Conservation (phyloP, 768 basidiomycete species). For the Xanthoconium stramineum region DNA sequence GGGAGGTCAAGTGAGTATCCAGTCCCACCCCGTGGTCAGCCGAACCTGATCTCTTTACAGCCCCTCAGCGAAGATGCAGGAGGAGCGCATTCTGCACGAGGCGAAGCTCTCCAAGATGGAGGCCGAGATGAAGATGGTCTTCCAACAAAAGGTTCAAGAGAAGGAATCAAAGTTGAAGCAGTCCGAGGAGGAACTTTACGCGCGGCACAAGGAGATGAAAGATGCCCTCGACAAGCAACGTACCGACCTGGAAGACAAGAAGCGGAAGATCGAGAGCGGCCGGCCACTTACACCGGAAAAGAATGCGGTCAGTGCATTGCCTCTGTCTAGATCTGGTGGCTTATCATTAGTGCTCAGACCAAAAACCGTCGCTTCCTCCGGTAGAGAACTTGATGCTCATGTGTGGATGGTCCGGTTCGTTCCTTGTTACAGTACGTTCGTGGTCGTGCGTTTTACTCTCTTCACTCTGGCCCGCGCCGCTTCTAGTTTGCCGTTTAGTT, state of each 20-base stretch:
- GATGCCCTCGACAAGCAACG: constrained; percentile 98
- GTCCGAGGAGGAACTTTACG: constrained; percentile 97
- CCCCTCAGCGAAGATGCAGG: constrained; percentile 93
- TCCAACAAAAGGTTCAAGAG: constrained; percentile 99
- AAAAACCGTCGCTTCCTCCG: constrained; percentile 38
- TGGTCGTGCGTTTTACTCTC: constrained; percentile 25
- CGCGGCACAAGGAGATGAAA: constrained; percentile 99
- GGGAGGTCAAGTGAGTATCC: constrained; percentile 90
- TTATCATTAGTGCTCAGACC: constrained; percentile 24
- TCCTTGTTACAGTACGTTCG: constrained; percentile 30
- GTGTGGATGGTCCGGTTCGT: constrained; percentile 19
- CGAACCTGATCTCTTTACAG: constrained; percentile 40
- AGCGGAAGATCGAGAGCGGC: constrained; percentile 91
- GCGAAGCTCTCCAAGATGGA: constrained; percentile 99
- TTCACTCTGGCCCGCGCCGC: constrained; percentile 31
- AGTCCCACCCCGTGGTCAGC: neutral
- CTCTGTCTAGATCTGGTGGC: constrained; percentile 1
- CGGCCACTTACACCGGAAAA: constrained; percentile 96
- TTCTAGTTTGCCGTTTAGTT: constrained; percentile 37
- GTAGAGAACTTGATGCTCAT: constrained; percentile 17
- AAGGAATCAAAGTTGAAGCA: constrained; percentile 99
- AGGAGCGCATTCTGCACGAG: constrained; percentile 95
- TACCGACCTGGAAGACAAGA: constrained; percentile 95
- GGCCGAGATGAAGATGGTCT: constrained; percentile 99
- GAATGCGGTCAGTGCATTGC: constrained; percentile 57